phyloP scores from a whole-genome alignment of 2,329 filamentous ascomycete species.

The Calonectria hawksworthii region DNA sequence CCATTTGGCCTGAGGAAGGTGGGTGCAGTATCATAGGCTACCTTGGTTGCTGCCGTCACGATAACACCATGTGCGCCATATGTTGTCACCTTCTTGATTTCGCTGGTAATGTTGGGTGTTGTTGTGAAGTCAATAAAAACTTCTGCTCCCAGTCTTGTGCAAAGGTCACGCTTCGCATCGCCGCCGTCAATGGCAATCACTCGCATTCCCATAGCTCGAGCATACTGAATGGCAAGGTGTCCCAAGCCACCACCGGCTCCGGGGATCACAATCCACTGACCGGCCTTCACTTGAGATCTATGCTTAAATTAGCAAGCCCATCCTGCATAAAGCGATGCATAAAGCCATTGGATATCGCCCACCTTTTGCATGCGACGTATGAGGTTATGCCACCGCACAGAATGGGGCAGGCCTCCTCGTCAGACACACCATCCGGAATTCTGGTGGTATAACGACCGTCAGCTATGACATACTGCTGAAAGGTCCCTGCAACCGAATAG shows the following conservation, averaged over 20 bases:
- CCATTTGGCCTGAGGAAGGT: conserved; percentile 86
- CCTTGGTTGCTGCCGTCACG: conserved; percentile 85
- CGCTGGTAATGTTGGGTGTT: conserved; percentile 81
- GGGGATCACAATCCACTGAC: conserved; percentile 83
- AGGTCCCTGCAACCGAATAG: conserved; percentile 89
- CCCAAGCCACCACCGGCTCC: conserved; percentile 88
- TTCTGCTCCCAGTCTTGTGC: conserved; percentile 76
- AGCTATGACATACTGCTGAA: conserved; percentile 89
- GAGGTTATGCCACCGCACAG: conserved; percentile 87
- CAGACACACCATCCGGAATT: conserved; percentile 78
- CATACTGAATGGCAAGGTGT: conserved; percentile 83
- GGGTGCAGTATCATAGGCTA: conserved; percentile 93
- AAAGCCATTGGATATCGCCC: background rate
- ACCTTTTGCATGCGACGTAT: conserved; percentile 86
- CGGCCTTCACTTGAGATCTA: conserved; percentile 74
- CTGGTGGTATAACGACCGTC: conserved; percentile 85
- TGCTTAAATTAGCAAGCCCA: fast-evolving
- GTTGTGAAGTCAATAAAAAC: conserved; percentile 83
- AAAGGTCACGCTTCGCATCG: conserved; percentile 81
- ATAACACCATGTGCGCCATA: conserved; percentile 90
- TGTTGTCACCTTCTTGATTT: conserved; percentile 79
- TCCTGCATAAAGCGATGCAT: background rate
- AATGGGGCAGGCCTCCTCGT: conserved; percentile 83
- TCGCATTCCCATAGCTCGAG: conserved; percentile 86
- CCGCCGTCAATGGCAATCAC: conserved; percentile 85